Base-by-base conservation (phyloP, 225 moss, liverwort and hornwort genomes). In the Bryoerythrophyllum caledonicum region DNA sequence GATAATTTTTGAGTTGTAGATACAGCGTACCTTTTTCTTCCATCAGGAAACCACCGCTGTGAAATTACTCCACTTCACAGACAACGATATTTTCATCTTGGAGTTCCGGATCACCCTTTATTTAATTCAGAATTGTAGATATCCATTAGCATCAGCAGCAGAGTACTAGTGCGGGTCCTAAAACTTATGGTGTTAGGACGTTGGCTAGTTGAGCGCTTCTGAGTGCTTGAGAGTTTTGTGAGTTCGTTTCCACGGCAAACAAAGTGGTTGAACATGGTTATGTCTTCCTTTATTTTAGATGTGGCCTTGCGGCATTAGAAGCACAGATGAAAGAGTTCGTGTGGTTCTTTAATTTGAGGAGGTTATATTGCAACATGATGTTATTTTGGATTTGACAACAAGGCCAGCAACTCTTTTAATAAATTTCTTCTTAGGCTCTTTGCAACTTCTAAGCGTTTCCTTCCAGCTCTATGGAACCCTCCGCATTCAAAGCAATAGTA, bases 1-100 rank as follows among this genome's bases (percentile, higher is more conserved):
- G 71, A 74, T 72, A 79, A 77, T 79, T 87, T 82, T 84, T 84
- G 77, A 84, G 79, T 79, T 87, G 84, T 87, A 87, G 84, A 87
- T 87, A 87, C 70, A 76, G 83, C 64, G 34, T 82, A 49, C 48
- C 32, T 17, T 49, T 46, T 61, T 67, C 69, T 38, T 72, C 57
- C 70, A 65, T 67, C 76, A 81, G 83, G 81, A 65, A 78, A 66
- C 28, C 60, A 60, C 46, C 35, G 11, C 41, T 49, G 74, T 74
- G 61, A 60, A 69, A 75, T 41, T 72, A 54, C 67, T 80, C 82
- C 82, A 38, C 70, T 67, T 80, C 54, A 71, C 80, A 72, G 74
- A 44, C 52, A 63, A 74, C 17, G 41, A 5, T 60, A 70, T 40
- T 73, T 46, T 44, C 64, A 79, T 44, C 76, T 65, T 75, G 70